Evolutionary conservation across 768 basidiomycete genomes (phyloP).

Genomic region (Auricularia heimuer): DNA sequence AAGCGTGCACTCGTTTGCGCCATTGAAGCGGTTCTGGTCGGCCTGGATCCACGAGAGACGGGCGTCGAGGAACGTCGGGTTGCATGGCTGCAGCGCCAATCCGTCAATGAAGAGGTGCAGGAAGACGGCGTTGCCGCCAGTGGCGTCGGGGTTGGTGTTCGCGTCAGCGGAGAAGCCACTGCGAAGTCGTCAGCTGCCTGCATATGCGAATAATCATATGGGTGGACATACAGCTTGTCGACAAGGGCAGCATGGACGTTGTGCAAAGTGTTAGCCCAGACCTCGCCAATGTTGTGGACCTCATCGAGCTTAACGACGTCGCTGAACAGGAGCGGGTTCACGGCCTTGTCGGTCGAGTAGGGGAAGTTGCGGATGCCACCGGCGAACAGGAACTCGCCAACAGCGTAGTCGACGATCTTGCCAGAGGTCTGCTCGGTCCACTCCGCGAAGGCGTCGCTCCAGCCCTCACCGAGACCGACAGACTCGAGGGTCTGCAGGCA

Average conservation of each 20-base stretch:
- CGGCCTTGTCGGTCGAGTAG: neutral
- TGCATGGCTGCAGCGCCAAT: slow-evolving; percentile 11
- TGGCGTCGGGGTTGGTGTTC: neutral
- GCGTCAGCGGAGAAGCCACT: slow-evolving; percentile 3
- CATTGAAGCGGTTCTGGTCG: slow-evolving; percentile 36
- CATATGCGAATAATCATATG: neutral
- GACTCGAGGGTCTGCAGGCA: slow-evolving; percentile 19
- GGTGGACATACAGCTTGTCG: neutral
- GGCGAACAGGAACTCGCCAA: slow-evolving; percentile 12
- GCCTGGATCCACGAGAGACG: slow-evolving; percentile 22
- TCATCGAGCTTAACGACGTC: neutral
- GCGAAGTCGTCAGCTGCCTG: neutral
- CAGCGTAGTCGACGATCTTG: slow-evolving; percentile 6
- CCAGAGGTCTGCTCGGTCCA: slow-evolving; percentile 9
- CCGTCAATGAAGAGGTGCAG: slow-evolving; percentile 5
- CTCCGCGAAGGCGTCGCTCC: slow-evolving; percentile 27
- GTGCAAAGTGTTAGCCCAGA: slow-evolving; percentile 5
- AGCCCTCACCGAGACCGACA: slow-evolving; percentile 34
- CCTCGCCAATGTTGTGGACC: slow-evolving; percentile 10
- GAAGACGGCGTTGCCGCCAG: slow-evolving; percentile 10
- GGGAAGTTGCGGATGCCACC: slow-evolving; percentile 22
- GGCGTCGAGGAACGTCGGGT: slow-evolving; percentile 6
- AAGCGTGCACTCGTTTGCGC: slow-evolving; percentile 35
- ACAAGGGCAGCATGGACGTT: slow-evolving; percentile 9
- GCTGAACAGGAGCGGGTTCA: slow-evolving; percentile 20